phyloP scores from a whole-genome alignment of 257 asterid species.

The Euphrasia confusa region DNA sequence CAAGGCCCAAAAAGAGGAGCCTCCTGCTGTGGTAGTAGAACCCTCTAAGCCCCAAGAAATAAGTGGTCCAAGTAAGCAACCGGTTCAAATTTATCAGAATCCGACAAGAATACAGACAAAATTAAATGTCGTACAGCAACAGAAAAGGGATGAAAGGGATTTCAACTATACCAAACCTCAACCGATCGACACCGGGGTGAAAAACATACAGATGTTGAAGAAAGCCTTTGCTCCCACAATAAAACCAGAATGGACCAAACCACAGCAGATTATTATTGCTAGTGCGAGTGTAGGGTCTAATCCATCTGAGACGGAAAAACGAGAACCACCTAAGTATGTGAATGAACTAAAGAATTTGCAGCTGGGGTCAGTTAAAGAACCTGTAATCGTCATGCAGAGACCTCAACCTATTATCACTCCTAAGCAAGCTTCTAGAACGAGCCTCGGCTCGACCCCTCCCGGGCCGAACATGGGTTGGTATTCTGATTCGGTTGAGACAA shows the following conservation, averaged over 20 bases:
- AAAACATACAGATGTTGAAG: slow-evolving; percentile 39
- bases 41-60: slow-evolving; percentile 42
- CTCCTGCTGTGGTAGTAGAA: slow-evolving; percentile 17
- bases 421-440: slow-evolving; percentile 37
- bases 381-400: slow-evolving; percentile 52
- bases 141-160: slow-evolving; percentile 48
- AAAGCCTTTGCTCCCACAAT: slow-evolving; percentile 29
- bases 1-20: slow-evolving; percentile 58
- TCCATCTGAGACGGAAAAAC: slow-evolving; percentile 24
- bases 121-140: slow-evolving; percentile 31
- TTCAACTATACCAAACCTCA: slow-evolving; percentile 41
- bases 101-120: slow-evolving; percentile 30
- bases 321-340: slow-evolving; percentile 38
- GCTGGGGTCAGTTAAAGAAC: slow-evolving; percentile 63
- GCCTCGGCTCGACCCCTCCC: slow-evolving; percentile 44
- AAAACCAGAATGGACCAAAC: slow-evolving; percentile 47
- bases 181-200: slow-evolving; percentile 36
- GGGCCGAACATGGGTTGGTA: slow-evolving; percentile 42
- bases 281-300: background rate
- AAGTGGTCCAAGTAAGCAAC: slow-evolving; percentile 37
- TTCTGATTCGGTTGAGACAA: slow-evolving; percentile 30
- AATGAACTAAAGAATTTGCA: slow-evolving; percentile 58
- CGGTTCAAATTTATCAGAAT: slow-evolving; percentile 32
- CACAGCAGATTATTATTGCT: slow-evolving; percentile 35
- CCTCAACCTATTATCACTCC: slow-evolving; percentile 33